Percentiles rank a stretch among this genome's conserved stretches.
These are phyloP conservation scores for Podila epicladia DNA, from an alignment of 192 early-diverging fungal genomes.

Conservation along the genomic window DNA sequence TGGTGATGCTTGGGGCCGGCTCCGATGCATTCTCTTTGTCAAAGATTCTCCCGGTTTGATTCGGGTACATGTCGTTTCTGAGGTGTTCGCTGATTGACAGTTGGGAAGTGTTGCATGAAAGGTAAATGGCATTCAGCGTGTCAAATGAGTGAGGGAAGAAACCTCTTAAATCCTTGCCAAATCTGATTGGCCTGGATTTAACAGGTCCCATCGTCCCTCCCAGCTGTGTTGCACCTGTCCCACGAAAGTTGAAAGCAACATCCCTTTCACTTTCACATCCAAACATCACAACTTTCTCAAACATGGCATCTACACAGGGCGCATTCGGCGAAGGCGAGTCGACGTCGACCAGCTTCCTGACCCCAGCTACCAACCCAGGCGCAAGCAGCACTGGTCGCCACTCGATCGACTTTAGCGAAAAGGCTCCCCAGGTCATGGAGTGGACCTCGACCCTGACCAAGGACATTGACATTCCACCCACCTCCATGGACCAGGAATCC, in stretches of 20 bases:
- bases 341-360: slow-evolving; percentile 41
- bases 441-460: slow-evolving; percentile 42
- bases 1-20: not conserved
- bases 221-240: not conserved
- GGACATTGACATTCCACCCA: slow-evolving; percentile 16
- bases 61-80: slow-evolving; percentile 18
- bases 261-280: not conserved
- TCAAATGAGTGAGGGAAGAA: not conserved
- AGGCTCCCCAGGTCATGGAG: slow-evolving; percentile 50
- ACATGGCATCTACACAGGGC: not conserved
- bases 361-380: slow-evolving; percentile 38
- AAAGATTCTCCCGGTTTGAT: slow-evolving; percentile 16
- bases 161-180: not conserved
- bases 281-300: not conserved
- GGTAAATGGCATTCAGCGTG: no score
- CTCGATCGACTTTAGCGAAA: slow-evolving; percentile 49
- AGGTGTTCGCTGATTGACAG: not conserved
- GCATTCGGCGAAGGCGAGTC: slow-evolving; percentile 11
- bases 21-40: slow-evolving; percentile 49
- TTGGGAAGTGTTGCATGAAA: not conserved
- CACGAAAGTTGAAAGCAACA: no score
- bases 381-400: slow-evolving; percentile 15
- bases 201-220: not conserved
- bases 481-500: slow-evolving; percentile 11
- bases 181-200: not conserved